Conservation (phyloP, 257 asterid species). For the Ocimum tenuiflorum region DNA sequence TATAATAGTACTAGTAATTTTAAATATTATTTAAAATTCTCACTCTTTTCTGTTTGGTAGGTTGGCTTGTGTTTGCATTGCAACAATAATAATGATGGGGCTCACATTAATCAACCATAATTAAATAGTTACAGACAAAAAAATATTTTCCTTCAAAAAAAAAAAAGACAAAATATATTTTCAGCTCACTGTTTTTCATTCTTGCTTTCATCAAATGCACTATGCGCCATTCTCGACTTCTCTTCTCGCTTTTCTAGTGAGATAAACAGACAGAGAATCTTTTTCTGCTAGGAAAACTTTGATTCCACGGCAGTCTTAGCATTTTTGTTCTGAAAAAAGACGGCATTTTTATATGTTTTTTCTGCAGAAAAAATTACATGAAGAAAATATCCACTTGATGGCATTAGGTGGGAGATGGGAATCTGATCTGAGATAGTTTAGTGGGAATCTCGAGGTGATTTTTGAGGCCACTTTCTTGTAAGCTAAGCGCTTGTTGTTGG, state of each 20-base stretch:
- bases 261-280: conserved; percentile 6
- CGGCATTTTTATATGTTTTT: too few species aligned
- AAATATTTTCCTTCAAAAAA: too few species aligned
- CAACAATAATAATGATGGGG: too few species aligned
- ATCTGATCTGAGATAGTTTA: conserved; percentile 38
- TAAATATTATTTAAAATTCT: too few species aligned
- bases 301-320: background rate
- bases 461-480: conserved; percentile 31
- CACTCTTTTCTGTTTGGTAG: too few species aligned
- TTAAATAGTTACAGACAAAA: background rate
- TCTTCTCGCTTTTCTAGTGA: conserved; percentile 5
- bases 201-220: conserved; percentile 24
- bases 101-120: too few species aligned
- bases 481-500: conserved; percentile 35
- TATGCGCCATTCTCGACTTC: background rate
- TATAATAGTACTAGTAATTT: too few species aligned
- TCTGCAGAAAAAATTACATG: conserved; percentile 4
- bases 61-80: too few species aligned
- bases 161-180: too few species aligned
- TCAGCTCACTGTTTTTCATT: conserved; percentile 29
- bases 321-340: too few species aligned
- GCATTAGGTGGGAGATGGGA: conserved; percentile 28
- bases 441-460: conserved; percentile 54
- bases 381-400: conserved; percentile 24
- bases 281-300: conserved; percentile 15